A percentile compares a stretch with the other conserved stretches of the same genome.
Conservation (phyloP, 148 eudicot species). For the Vaccinium macrocarpon region DNA sequence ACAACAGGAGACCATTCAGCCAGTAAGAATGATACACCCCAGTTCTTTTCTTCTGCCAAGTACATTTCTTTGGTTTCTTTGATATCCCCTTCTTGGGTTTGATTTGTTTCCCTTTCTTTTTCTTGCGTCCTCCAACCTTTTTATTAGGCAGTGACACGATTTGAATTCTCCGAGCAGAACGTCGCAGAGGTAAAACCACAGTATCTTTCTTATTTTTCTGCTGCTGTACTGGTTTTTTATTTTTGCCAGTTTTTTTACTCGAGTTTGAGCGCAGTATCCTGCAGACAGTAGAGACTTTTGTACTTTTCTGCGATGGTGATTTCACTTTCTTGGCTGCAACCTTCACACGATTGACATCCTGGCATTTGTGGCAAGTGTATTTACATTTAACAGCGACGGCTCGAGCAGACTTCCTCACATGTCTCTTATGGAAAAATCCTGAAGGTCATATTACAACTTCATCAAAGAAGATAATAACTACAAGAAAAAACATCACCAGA, state of each 20-base stretch:
- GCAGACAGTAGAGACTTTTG: slow-evolving; percentile 29
- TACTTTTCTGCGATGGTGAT: slow-evolving; percentile 30
- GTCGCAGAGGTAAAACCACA: slow-evolving; percentile 56
- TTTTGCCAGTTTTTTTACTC: slow-evolving; percentile 30
- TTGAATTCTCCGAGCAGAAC: slow-evolving; percentile 69
- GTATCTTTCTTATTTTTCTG: slow-evolving; percentile 28
- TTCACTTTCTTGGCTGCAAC: slow-evolving; percentile 30
- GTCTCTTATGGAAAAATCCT: slow-evolving; percentile 85
- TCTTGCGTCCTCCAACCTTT: slow-evolving; percentile 35
- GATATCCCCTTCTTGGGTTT: slow-evolving; percentile 25
- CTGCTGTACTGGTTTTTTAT: slow-evolving; percentile 24
- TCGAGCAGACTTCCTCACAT: slow-evolving; percentile 61
- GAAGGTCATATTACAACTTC: slow-evolving; percentile 11
- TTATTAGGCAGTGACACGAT: slow-evolving; percentile 27
- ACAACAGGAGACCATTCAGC: slow-evolving; percentile 67
- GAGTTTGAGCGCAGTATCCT: slow-evolving; percentile 34
- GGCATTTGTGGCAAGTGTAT: slow-evolving; percentile 71
- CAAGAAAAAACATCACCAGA: neutral
- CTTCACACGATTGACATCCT: slow-evolving; percentile 30
- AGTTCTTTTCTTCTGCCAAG: slow-evolving; percentile 60
- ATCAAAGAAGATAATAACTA: slow-evolving; percentile 2
- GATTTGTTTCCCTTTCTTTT: slow-evolving; percentile 25
- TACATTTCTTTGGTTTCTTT: slow-evolving; percentile 32
- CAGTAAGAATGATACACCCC: slow-evolving; percentile 46
- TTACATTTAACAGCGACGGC: slow-evolving; percentile 34